Base-by-base conservation (phyloP, 345 rosid species). In the Moringa oleifera region DNA sequence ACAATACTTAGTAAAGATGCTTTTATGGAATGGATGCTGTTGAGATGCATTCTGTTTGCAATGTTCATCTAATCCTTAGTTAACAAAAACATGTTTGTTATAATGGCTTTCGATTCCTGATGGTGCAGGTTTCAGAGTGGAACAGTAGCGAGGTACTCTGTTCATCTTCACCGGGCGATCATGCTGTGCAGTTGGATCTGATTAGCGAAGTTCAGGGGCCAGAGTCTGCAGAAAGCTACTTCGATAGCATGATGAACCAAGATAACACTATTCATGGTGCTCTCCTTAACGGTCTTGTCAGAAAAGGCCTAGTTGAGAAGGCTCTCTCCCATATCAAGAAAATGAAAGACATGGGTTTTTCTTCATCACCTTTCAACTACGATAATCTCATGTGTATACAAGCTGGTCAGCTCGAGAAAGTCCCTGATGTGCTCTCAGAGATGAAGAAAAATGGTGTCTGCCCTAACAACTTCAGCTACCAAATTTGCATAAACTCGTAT, bases 111-210 rank as follows among this genome's bases (percentile, higher is more conserved):
- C n/a, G 37, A 12, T 25, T 60, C 21, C 41, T 55, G 65, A 25
- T 25, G 58, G 51, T 50, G 70, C 78, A 81, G 85, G 77, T 73
- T 57, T 81, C 79, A 22, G 63, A 72, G 53, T 78, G 85, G 85
- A 71, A 66, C 67, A 66, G 69, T 16, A 16, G 56, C 53, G 61
- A 56, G 19, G 22, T n/a, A 51, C 47, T 25, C 1, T 11, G 61
- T 41, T 41, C 12, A 9, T 71, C 78, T 55, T 63, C 79, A 23
- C 47, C 49, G 16, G 37, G 63, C 66, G 81, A 75, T 20, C 53
- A 15, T 24, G 85, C 85, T 18, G 65, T 78, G 62, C 77, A 64
- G 65, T 64, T 81, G 79, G 75, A 78, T 71, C 72, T 81, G 62
- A 76, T 81, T 22, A 75, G 82, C 49, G 68, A 54, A 52, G 79